phyloP scores from a whole-genome alignment of 148 eudicot species.

The Pouteria glomerata region DNA sequence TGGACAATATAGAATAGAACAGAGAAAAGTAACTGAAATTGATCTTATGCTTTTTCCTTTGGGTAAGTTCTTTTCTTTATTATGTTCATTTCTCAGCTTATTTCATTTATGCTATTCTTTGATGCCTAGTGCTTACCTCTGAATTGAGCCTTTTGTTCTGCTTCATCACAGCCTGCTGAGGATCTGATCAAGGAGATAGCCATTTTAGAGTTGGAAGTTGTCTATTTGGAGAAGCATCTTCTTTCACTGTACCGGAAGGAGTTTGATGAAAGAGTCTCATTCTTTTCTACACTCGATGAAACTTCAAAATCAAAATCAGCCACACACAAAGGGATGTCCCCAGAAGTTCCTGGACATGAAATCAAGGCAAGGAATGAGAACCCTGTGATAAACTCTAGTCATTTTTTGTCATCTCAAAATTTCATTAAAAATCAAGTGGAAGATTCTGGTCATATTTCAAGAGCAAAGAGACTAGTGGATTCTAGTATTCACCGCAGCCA shows the following conservation, averaged over 20 bases:
- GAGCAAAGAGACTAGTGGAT: conserved; percentile 25
- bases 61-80: background rate
- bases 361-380: conserved; percentile 7
- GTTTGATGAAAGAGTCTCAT: conserved; percentile 31
- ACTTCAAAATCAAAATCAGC: conserved; percentile 13
- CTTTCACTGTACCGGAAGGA: conserved; percentile 59
- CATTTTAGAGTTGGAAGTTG: conserved; percentile 64
- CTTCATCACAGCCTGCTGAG: conserved; percentile 43
- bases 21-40: background rate
- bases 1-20: background rate
- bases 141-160: background rate
- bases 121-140: background rate
- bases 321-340: background rate
- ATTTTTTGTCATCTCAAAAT: conserved; percentile 8
- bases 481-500: conserved; percentile 54
- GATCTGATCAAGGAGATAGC: conserved; percentile 74
- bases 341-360: conserved; percentile 9
- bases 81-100: background rate
- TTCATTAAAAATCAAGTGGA: conserved; percentile 3
- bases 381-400: conserved; percentile 3
- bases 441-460: conserved; percentile 19
- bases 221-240: conserved; percentile 65
- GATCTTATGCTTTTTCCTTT: background rate
- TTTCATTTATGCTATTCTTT: background rate
- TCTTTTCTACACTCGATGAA: conserved; percentile 13